These are phyloP conservation scores for Tetracladium maxilliforme DNA, from an alignment of 2,329 filamentous ascomycete species.

Conservation along the genomic window DNA sequence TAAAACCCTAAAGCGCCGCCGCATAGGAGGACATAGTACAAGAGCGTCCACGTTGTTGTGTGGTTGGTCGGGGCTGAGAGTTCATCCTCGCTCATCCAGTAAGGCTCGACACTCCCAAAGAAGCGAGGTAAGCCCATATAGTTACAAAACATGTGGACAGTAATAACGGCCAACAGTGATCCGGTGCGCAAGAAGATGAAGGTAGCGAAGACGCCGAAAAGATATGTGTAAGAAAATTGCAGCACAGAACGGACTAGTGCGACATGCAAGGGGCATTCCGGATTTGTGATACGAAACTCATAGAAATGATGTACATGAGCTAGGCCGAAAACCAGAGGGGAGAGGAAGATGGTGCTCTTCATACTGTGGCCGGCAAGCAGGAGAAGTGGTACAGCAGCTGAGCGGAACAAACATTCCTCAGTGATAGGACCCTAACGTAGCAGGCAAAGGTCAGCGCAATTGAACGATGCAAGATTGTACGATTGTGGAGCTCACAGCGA, in stretches of 20 bases:
- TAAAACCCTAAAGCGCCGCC: too few relatives aligned
- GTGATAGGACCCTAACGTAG: slow-evolving; percentile 59
- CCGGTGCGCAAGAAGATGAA: slow-evolving; percentile 81
- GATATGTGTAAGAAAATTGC: slow-evolving; percentile 78
- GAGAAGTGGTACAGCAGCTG: slow-evolving; percentile 70
- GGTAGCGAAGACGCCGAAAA: slow-evolving; percentile 88
- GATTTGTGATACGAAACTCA: slow-evolving; percentile 76
- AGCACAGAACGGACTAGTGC: slow-evolving; percentile 60
- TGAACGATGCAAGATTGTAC: slow-evolving; percentile 4
- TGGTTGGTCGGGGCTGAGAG: too few relatives aligned
- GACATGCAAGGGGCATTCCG: slow-evolving; percentile 45
- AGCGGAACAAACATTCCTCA: slow-evolving; percentile 89
- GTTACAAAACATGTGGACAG: slow-evolving; percentile 84
- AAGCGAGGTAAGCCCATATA: slow-evolving; percentile 77
- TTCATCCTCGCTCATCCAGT: too few relatives aligned
- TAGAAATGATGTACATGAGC: slow-evolving; percentile 94
- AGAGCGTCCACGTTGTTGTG: too few relatives aligned
- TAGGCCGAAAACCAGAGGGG: slow-evolving; percentile 81
- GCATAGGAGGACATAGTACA: too few relatives aligned
- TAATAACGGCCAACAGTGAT: slow-evolving; percentile 59
- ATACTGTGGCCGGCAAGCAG: slow-evolving; percentile 41
- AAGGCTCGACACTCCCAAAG: slow-evolving; percentile 66
- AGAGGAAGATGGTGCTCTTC: slow-evolving; percentile 56
- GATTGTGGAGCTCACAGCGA: slow-evolving; percentile 48
- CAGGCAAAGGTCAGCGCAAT: slow-evolving; percentile 2